Base-by-base conservation (phyloP, 1,284 basidiomycete species). In the Leccinum fuscescens region DNA sequence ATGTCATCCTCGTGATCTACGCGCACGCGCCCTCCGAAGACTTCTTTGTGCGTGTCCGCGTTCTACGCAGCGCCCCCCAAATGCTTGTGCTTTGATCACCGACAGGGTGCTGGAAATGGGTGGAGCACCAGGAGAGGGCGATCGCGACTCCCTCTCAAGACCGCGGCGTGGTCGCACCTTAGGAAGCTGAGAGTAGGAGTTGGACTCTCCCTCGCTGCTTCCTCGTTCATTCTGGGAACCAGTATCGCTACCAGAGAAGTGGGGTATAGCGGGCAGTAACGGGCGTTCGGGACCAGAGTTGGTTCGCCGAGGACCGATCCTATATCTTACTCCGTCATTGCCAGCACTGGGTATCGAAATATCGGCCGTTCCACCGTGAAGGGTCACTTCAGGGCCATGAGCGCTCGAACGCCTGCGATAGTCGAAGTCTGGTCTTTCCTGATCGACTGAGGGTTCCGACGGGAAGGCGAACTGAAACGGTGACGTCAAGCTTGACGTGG, bases 1-100 rank as follows among this genome's bases (percentile, higher is more conserved):
- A 88, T 81, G 31, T 88, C 86, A n/a, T 80, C 76, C 54, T 83
- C 85, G 52, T 89, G 84, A 27, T 88, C 86, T 22, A 90, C 79
- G 20, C 79, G 71, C n/a, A 90, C 46, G 88, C 87, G 42, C 83
- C 85, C 61, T 92, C 89, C 27, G 85, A 83, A 33, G 85, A 78
- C 72, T 84, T 87, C 76, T 88, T 92, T 55, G 84, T 81, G 62
- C 88, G 81, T 50, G 85, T 80, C 60, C 90, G 83, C 58, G 90
- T 89, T 72, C 90, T 81, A 56, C 91, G 86, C 66, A 92, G 78
- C 15, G 89, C 89, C 46, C 91, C 91, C 29, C 29, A 70, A 92
- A 93, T 35, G 91, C 87, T 72, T 92, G 90, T 48, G 90, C 90
- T 76, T 93, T 93, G 76, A 93, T 91, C 60, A 93, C 90, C 54